These are phyloP conservation scores for Dioszegia crocea DNA, from an alignment of 768 basidiomycete species.

Conservation along the genomic window DNA sequence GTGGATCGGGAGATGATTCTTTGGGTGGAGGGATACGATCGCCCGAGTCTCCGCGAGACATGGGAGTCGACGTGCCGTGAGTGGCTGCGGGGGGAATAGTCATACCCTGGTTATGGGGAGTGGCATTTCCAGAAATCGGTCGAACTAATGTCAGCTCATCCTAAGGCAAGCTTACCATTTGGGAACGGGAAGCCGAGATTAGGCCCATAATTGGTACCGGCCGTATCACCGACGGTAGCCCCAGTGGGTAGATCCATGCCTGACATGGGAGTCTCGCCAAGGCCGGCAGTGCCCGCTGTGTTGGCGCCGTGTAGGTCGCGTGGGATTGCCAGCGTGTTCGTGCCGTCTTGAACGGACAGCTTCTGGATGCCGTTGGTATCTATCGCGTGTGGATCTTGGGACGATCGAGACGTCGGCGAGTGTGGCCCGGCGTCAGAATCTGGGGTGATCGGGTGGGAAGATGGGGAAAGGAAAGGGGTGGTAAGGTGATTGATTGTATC, in stretches of 20 bases:
- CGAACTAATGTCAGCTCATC: conserved; percentile 22
- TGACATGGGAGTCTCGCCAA: neutral
- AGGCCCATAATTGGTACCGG: conserved; percentile 4
- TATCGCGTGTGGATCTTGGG: neutral
- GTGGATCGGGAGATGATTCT: conserved; percentile 12
- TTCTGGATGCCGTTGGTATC: conserved; percentile 1
- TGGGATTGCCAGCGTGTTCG: conserved; percentile 9
- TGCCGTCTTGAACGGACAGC: conserved; percentile 17
- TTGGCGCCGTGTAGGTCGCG: conserved; percentile 9
- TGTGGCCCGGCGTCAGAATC: conserved; percentile 24
- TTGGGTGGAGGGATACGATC: conserved; percentile 11
- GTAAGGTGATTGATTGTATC: conserved; percentile 3
- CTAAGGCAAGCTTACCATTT: conserved; percentile 16
- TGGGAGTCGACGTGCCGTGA: conserved; percentile 16
- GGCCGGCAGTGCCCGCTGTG: neutral
- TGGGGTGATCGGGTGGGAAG: conserved; percentile 16
- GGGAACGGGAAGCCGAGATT: conserved; percentile 40
- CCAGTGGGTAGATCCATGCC: neutral
- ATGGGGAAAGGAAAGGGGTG: conserved; percentile 20
- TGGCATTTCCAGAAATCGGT: conserved; percentile 21
- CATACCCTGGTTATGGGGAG: conserved; percentile 25
- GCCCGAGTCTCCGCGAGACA: conserved; percentile 20
- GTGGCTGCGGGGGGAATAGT: conserved; percentile 26
- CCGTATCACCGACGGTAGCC: conserved; percentile 6
- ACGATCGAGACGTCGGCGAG: conserved; percentile 1